Evolutionary conservation across 768 basidiomycete species (phyloP).

Genomic region (Naematelia aurantialba): DNA sequence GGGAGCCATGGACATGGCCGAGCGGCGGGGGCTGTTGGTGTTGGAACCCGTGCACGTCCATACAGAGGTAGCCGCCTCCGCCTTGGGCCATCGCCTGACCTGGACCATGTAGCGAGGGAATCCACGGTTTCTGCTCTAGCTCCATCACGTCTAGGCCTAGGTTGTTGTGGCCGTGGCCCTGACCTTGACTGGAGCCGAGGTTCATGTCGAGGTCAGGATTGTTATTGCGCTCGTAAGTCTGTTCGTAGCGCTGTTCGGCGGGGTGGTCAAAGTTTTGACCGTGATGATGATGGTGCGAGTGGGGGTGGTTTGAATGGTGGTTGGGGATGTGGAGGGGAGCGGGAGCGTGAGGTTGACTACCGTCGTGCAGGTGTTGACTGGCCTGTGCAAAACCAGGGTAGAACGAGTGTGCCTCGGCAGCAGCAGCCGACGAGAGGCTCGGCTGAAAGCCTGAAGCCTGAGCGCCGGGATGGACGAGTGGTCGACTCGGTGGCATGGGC

Average conservation of each 20-base stretch:
- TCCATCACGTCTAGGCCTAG: neutral
- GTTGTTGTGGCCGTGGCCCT: neutral
- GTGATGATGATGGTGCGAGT: no score
- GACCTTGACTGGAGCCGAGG: neutral
- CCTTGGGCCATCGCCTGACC: neutral
- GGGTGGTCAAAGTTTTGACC: no score
- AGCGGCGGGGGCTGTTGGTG: neutral
- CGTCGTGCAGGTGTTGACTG: no score
- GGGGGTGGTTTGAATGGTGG: no score
- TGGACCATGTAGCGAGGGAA: neutral
- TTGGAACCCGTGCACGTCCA: neutral
- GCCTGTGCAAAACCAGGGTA: no score
- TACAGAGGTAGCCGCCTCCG: neutral
- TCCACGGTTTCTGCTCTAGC: neutral
- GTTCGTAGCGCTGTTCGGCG: no score
- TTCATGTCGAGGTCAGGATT: neutral
- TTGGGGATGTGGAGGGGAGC: no score
- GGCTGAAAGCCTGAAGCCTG: no score
- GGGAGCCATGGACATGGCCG: neutral
- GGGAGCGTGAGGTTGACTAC: no score
- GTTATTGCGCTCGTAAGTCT: neutral
- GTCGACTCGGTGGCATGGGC: neutral
- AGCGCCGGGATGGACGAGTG: no score
- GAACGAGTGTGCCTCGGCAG: no score
- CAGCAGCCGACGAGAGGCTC: no score